phyloP scores from a whole-genome alignment of 192 early-diverging fungal species.

The Backusella psychrophila region DNA sequence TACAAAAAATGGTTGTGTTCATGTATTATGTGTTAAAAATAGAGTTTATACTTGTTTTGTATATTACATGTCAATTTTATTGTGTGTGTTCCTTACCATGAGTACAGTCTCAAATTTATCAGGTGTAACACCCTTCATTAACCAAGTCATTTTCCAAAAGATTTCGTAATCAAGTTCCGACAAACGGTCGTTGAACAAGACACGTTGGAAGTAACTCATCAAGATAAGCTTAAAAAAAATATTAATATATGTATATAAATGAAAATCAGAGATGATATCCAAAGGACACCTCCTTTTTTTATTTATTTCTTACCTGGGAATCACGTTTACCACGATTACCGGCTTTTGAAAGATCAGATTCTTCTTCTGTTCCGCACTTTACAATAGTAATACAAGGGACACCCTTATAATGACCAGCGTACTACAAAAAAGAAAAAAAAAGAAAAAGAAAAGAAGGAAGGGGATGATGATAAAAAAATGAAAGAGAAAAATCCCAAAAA shows the following conservation, averaged over 20 bases:
- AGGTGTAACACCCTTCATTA: slow-evolving; percentile 81
- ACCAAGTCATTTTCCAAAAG: slow-evolving; percentile 75
- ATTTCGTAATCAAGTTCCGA: slow-evolving; percentile 89
- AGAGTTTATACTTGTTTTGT: slow-evolving; percentile 6
- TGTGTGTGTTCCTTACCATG: slow-evolving; percentile 46
- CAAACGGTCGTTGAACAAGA: slow-evolving; percentile 84
- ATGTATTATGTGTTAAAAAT: background rate
- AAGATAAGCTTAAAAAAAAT: slow-evolving; percentile 53
- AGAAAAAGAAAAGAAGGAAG: slow-evolving; percentile 1
- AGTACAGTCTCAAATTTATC: slow-evolving; percentile 79
- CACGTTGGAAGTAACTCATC: slow-evolving; percentile 89
- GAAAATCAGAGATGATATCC: background rate
- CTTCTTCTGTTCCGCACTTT: slow-evolving; percentile 70
- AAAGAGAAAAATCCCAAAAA: slow-evolving; percentile 16
- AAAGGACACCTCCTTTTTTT: background rate
- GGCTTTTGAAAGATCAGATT: slow-evolving; percentile 64
- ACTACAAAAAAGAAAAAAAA: slow-evolving; percentile 28
- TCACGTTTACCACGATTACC: slow-evolving; percentile 97
- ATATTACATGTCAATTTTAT: background rate
- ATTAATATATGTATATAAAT: background rate
- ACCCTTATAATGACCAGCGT: slow-evolving; percentile 73
- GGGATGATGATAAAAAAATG: background rate
- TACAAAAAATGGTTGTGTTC: background rate
- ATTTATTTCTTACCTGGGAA: slow-evolving; percentile 67
- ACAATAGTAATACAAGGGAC: slow-evolving; percentile 68